Evolutionary conservation across 2,329 filamentous ascomycete genomes (phyloP).

Genomic region (Venturiaceae sp.): DNA sequence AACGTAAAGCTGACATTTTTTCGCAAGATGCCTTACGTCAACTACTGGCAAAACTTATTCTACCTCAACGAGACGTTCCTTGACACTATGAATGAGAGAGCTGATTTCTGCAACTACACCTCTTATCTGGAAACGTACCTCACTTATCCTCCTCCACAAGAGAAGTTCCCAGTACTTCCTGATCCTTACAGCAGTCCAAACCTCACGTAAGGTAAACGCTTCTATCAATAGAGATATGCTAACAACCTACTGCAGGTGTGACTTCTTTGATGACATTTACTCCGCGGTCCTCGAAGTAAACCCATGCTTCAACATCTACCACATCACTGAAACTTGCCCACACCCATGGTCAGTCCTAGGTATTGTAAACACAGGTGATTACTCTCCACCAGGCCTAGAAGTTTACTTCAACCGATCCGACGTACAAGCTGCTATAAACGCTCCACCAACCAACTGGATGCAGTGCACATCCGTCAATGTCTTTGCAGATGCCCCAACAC

Average conservation of each 20-base stretch:
- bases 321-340: conserved; percentile 33
- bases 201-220: not conserved
- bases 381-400: conserved; percentile 26
- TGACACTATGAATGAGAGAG: conserved; percentile 20
- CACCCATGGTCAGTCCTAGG: conserved; percentile 26
- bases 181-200: conserved; percentile 9
- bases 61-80: conserved; percentile 34
- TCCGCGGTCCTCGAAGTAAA: conserved; percentile 31
- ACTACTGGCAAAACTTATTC: conserved; percentile 31
- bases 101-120: conserved; percentile 27
- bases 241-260: conserved; percentile 20
- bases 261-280: conserved; percentile 30
- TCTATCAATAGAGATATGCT: not conserved
- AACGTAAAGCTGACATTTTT: no score
- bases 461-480: conserved; percentile 32
- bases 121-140: conserved; percentile 33
- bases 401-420: conserved; percentile 43
- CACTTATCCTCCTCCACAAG: conserved; percentile 27
- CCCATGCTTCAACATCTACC: conserved; percentile 41
- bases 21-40: conserved; percentile 18
- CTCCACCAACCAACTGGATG: conserved; percentile 31
- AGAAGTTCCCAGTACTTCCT: conserved; percentile 21
- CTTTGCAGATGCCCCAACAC: conserved; percentile 23
- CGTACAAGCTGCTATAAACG: conserved; percentile 40
- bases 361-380: conserved; percentile 28